Percentiles rank a stretch among this genome's conserved stretches.
phyloP scores from a whole-genome alignment of 1,284 basidiomycete genomes.

The Schizophyllum commune region DNA sequence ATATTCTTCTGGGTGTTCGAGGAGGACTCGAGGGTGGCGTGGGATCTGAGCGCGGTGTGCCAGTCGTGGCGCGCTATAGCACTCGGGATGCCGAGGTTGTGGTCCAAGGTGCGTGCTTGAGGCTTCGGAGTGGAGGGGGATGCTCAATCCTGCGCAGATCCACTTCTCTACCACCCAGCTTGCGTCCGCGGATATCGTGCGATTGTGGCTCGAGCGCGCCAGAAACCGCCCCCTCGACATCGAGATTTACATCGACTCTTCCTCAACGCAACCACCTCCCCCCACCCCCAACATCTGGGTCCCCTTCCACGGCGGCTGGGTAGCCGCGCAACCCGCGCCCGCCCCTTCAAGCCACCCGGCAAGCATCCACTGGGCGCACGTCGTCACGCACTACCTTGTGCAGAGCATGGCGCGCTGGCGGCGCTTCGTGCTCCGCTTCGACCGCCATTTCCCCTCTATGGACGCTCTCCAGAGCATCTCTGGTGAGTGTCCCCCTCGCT shows the following conservation, averaged over 20 bases:
- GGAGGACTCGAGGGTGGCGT: slow-evolving; percentile 57
- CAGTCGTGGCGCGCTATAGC: slow-evolving; percentile 53
- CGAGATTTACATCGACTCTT: slow-evolving; percentile 53
- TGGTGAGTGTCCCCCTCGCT: slow-evolving; percentile 34
- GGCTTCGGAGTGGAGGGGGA: slow-evolving; percentile 8
- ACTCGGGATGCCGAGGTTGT: slow-evolving; percentile 55
- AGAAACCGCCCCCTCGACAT: slow-evolving; percentile 67
- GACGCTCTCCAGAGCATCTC: slow-evolving; percentile 59
- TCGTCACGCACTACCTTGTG: slow-evolving; percentile 66
- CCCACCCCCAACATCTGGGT: slow-evolving; percentile 4
- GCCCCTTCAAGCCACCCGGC: slow-evolving; percentile 14
- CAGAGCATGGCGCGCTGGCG: slow-evolving; percentile 76
- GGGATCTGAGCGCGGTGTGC: slow-evolving; percentile 62
- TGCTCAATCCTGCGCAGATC: slow-evolving; percentile 35
- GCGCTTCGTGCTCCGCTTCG: slow-evolving; percentile 69
- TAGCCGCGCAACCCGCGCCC: slow-evolving; percentile 4
- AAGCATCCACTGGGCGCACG: slow-evolving; percentile 67
- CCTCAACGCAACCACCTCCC: slow-evolving; percentile 21
- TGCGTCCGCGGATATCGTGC: slow-evolving; percentile 66
- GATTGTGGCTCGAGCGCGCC: slow-evolving; percentile 72
- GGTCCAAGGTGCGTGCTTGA: slow-evolving; percentile 53
- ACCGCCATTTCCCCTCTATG: slow-evolving; percentile 64
- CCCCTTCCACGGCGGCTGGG: slow-evolving; percentile 4
- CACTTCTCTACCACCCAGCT: slow-evolving; percentile 62
- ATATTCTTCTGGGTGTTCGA: slow-evolving; percentile 63